Base-by-base conservation (phyloP, 257 asterid genomes). In the Echites panduratus region DNA sequence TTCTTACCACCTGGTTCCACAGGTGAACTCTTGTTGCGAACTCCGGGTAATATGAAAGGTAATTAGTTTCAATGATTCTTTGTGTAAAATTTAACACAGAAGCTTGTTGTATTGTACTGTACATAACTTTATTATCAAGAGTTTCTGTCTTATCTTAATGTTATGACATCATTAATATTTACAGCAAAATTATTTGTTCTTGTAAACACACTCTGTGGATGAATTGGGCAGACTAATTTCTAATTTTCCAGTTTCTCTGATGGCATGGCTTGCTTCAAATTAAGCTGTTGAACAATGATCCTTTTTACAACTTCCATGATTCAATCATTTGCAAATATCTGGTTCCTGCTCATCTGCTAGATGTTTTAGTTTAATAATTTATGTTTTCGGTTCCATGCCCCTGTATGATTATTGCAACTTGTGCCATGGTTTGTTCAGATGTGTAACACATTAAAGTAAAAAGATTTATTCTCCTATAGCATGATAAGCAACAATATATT, bases 11-110 rank as follows among this genome's bases (percentile, higher is more conserved):
- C 96, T 32, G 86, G 90, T 58, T 73, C 86, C 38, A 64, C 80
- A 35, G 98, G 98, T 9, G 98, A 93, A 89, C 93, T 93, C 66
- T 93, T 96, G 97, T 68, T 93, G 80, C 85, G 77, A 2, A 63
- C 92, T 12, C 93, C 97, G 68, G 93, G 95, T 70, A 83, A 77
- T 65, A 86, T 89, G 97, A 89, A 88, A 86, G 98, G 98, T 93
- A 81, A 32, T 71, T 32, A 17, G 5, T 7, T 75, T n/a, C 24
- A 47, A 3, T 22, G 5, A 50, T 50, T 50, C 16, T 50, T 17
- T 17, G 22, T 17, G 57, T 50, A 57, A 9, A 58, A 27, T 63
- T 62, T 7, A 17, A 16, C 27, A 14, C 0, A 29, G 24, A 62
- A 62, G 44, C 13, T 32, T n/a, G n/a, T n/a, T n/a, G n/a, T 59